These are phyloP conservation scores for Capsicum pubescens DNA, from an alignment of 257 asterid genomes.

Conservation along the genomic window DNA sequence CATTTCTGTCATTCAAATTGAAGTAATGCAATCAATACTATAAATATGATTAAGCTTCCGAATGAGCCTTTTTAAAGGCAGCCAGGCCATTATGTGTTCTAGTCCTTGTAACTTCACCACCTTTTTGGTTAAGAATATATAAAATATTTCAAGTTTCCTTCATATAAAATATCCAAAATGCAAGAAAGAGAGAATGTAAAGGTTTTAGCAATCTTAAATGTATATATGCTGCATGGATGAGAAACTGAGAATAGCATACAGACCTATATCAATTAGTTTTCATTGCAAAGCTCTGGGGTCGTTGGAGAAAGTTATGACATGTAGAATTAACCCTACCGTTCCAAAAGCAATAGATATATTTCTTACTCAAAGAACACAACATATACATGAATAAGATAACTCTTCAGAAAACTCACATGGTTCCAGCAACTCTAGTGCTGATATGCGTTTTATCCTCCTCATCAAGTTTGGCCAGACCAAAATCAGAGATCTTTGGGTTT, in stretches of 20 bases:
- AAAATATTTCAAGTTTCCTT: background rate
- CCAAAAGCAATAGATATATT: background rate
- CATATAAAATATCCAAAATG: background rate
- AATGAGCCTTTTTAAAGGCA: conserved; percentile 8
- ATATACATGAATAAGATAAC: background rate
- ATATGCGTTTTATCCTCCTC: conserved; percentile 34
- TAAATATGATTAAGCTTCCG: conserved; percentile 9
- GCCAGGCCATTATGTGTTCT: conserved; percentile 1
- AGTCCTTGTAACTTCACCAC: conserved; percentile 18
- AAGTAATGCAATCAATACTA: background rate
- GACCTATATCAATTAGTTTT: background rate
- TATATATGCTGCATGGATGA: conserved; percentile 23
- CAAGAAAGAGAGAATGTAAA: conserved; percentile 12
- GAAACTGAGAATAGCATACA: background rate
- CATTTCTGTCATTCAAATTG: background rate
- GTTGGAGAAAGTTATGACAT: background rate
- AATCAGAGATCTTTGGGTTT: conserved; percentile 34
- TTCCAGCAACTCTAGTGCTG: conserved; percentile 35
- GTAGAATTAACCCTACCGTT: background rate
- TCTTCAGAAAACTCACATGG: conserved; percentile 20
- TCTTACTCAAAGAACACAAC: background rate
- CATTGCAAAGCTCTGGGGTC: background rate
- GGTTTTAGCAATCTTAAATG: background rate
- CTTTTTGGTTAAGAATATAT: background rate
- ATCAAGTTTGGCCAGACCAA: conserved; percentile 35